Percentiles rank a stretch among this genome's conserved stretches.
phyloP scores from a whole-genome alignment of 495 filamentous ascomycete species.

The Aspergillus campestris region DNA sequence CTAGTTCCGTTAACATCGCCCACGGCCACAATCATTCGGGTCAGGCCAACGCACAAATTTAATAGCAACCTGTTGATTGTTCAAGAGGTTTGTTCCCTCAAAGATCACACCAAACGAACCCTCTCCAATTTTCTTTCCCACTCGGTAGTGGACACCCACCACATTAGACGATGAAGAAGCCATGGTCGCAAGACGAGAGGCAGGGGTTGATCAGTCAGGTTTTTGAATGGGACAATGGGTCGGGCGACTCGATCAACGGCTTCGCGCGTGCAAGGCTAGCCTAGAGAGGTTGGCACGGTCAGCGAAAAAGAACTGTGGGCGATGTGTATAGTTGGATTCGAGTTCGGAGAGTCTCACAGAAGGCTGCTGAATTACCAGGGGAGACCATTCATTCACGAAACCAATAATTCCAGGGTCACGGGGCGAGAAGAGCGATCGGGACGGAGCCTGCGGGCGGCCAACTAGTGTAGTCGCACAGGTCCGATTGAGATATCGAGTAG shows the following conservation, averaged over 20 bases:
- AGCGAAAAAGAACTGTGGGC: background rate
- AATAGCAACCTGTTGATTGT: conserved; percentile 98
- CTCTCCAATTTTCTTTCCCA: conserved; percentile 99
- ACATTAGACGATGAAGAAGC: conserved; percentile 95
- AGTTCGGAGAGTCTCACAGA: conserved; percentile 7
- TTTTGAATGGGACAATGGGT: conserved; percentile 19
- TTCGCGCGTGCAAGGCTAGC: conserved; percentile 25
- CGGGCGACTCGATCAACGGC: conserved; percentile 18
- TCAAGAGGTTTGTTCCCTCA: conserved; percentile 95
- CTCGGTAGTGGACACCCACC: conserved; percentile 96
- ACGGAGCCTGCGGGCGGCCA: background rate
- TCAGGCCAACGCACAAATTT: conserved; percentile 74
- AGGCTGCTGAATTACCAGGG: conserved; percentile 10
- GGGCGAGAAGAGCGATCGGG: background rate
- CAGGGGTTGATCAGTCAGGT: conserved; percentile 11
- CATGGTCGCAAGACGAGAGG: conserved; percentile 42
- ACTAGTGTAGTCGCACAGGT: background rate
- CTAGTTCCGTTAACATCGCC: conserved; percentile 37
- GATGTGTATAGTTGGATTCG: background rate
- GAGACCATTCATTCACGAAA: conserved; percentile 17
- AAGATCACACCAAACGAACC: conserved; percentile 99
- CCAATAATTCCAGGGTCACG: background rate
- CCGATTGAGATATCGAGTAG: background rate
- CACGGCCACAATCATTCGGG: background rate
- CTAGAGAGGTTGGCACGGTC: background rate